Evolutionary conservation across 2,329 filamentous ascomycete species (phyloP).

Genomic region (Didymellaceae sp.): DNA sequence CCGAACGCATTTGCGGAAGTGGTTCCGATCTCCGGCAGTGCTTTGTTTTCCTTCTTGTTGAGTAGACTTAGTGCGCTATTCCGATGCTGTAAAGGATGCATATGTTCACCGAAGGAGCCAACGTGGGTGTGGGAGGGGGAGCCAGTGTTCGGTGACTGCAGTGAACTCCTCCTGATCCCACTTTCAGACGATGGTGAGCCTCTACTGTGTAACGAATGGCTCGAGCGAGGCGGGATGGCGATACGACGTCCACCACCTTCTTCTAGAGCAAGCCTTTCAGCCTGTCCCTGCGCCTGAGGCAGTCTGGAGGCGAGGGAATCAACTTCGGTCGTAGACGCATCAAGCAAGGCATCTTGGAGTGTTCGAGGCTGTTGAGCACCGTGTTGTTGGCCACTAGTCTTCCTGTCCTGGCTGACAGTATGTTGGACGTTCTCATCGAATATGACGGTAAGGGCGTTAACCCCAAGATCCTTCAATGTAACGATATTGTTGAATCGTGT

Average conservation of each 20-base stretch:
- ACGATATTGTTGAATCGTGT: slow-evolving; percentile 73
- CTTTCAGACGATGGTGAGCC: slow-evolving; percentile 41
- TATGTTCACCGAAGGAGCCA: slow-evolving; percentile 43
- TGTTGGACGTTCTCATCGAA: slow-evolving; percentile 74
- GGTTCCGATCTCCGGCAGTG: slow-evolving; percentile 69
- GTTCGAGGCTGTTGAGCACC: slow-evolving; percentile 65
- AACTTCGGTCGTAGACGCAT: slow-evolving; percentile 89
- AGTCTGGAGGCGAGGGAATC: slow-evolving; percentile 62
- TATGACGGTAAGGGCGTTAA: slow-evolving; percentile 87
- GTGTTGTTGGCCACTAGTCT: slow-evolving; percentile 42
- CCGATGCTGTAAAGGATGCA: slow-evolving; percentile 54
- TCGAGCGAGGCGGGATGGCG: slow-evolving; percentile 33
- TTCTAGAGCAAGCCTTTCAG: slow-evolving; percentile 42
- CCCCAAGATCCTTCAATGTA: slow-evolving; percentile 73
- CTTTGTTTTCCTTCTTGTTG: slow-evolving; percentile 65
- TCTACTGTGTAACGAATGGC: slow-evolving; percentile 19
- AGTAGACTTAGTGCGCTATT: slow-evolving; percentile 67
- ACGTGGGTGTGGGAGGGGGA: slow-evolving; percentile 37
- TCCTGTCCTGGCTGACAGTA: slow-evolving; percentile 51
- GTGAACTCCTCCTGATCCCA: slow-evolving; percentile 44
- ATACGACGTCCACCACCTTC: slow-evolving; percentile 29
- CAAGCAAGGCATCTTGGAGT: slow-evolving; percentile 87
- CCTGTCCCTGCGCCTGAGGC: slow-evolving; percentile 50
- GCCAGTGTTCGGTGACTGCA: slow-evolving; percentile 37
- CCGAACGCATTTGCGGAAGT: slow-evolving; percentile 70